These are phyloP conservation scores for Rhodotorula kratochvilovae DNA, from an alignment of 768 basidiomycete genomes.

Conservation along the genomic window DNA sequence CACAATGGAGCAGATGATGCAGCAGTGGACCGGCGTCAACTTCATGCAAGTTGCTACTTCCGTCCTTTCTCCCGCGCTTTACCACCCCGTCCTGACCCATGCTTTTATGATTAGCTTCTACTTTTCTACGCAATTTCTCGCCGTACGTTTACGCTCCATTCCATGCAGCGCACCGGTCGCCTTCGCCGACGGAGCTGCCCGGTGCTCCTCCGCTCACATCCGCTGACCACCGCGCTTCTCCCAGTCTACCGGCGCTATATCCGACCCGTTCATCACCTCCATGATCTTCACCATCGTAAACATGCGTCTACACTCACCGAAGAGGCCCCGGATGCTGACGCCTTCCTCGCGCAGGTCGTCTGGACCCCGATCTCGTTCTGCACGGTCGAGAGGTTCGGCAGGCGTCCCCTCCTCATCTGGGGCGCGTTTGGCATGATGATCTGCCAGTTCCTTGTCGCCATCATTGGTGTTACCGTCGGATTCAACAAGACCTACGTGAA, in stretches of 20 bases:
- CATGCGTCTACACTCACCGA: slow-evolving; percentile 46
- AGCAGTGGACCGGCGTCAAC: slow-evolving; percentile 59
- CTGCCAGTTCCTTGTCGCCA: slow-evolving; percentile 77
- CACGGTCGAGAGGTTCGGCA: slow-evolving; percentile 75
- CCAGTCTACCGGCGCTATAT: slow-evolving; percentile 40
- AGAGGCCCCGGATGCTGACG: no score
- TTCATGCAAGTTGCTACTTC: slow-evolving; percentile 21
- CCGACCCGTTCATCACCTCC: slow-evolving; percentile 38
- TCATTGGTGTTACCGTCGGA: slow-evolving; percentile 55
- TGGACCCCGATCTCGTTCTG: slow-evolving; percentile 77
- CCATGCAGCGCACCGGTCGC: no score
- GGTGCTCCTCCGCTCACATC: no score
- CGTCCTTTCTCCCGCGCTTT: no score
- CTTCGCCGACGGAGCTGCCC: no score
- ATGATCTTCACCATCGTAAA: slow-evolving; percentile 51
- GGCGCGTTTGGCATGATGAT: slow-evolving; percentile 78
- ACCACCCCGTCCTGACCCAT: no score
- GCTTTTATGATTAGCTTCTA: no score
- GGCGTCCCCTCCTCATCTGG: slow-evolving; percentile 58
- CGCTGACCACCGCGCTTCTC: slow-evolving; percentile 20
- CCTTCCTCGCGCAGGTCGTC: neutral
- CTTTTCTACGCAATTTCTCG: no score
- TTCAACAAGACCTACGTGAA: slow-evolving; percentile 42
- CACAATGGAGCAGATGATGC: slow-evolving; percentile 63
- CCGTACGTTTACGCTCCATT: no score